These are phyloP conservation scores for Passiflora organensis DNA, from an alignment of 345 rosid genomes.

Conservation along the genomic window DNA sequence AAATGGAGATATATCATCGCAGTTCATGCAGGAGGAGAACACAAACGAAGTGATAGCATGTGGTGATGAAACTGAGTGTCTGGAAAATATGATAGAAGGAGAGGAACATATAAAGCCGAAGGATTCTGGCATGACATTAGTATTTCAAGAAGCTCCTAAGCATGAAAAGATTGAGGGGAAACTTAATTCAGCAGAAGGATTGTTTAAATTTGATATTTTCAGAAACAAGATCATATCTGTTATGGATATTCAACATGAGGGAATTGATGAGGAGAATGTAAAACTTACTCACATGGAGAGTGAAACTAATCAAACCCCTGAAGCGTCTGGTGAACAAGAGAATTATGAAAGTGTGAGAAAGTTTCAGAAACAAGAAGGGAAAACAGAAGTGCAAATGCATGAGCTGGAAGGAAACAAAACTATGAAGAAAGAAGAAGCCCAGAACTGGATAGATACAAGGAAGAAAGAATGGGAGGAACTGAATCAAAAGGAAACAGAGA, in stretches of 20 bases:
- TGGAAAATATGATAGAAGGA: slow-evolving; percentile 16
- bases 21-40: slow-evolving; percentile 29
- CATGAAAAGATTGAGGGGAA: slow-evolving; percentile 30
- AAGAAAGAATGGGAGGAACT: slow-evolving; percentile 15
- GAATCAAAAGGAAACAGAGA: slow-evolving; percentile 21
- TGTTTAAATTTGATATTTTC: slow-evolving; percentile 19
- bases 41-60: slow-evolving; percentile 28
- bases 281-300: slow-evolving; percentile 21
- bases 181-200: slow-evolving; percentile 28
- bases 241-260: slow-evolving; percentile 25
- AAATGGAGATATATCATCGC: slow-evolving; percentile 2
- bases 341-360: slow-evolving; percentile 25
- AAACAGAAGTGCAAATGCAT: slow-evolving; percentile 17
- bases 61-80: slow-evolving; percentile 20
- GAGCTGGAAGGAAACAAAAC: slow-evolving; percentile 16
- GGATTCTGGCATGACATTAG: slow-evolving; percentile 25
- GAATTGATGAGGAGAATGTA: slow-evolving; percentile 28
- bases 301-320: slow-evolving; percentile 13
- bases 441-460: slow-evolving; percentile 8
- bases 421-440: slow-evolving; percentile 14
- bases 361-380: slow-evolving; percentile 31
- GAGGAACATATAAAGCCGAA: slow-evolving; percentile 29
- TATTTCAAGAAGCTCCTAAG: slow-evolving; percentile 28
- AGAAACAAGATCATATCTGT: slow-evolving; percentile 19
- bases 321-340: slow-evolving; percentile 17